phyloP scores from a whole-genome alignment of 306 rosid species.

The Cucumis melo region DNA sequence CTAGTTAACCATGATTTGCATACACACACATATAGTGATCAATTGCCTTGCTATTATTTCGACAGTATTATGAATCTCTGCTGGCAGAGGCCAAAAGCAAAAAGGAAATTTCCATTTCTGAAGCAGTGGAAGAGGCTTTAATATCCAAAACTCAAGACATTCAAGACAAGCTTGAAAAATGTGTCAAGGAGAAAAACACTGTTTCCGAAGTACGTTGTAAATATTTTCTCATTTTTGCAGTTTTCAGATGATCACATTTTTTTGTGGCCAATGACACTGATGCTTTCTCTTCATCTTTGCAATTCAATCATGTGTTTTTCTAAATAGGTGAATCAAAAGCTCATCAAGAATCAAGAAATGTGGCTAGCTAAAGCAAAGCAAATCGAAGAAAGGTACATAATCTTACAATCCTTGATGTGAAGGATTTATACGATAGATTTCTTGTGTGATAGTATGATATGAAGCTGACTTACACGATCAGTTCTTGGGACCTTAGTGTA shows the following conservation, averaged over 20 bases:
- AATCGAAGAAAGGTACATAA: slow-evolving; percentile 59
- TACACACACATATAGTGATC: neutral
- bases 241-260: neutral
- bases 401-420: neutral
- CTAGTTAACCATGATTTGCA: neutral
- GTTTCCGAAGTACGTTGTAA: slow-evolving; percentile 43
- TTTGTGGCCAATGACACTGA: neutral
- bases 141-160: slow-evolving; percentile 51
- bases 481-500: neutral
- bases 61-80: slow-evolving; percentile 63
- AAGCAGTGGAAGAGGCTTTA: slow-evolving; percentile 67
- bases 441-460: neutral
- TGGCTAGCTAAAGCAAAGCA: slow-evolving; percentile 48
- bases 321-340: slow-evolving; percentile 40
- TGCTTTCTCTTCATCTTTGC: neutral
- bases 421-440: neutral
- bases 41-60: neutral
- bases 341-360: slow-evolving; percentile 65
- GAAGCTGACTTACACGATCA: neutral
- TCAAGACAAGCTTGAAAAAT: slow-evolving; percentile 57
- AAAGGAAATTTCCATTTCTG: slow-evolving; percentile 41
- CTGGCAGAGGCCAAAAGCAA: slow-evolving; percentile 60
- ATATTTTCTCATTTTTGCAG: neutral
- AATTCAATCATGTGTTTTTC: slow-evolving; percentile 1
- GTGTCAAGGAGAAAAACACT: slow-evolving; percentile 35